Base-by-base conservation (phyloP, 1,284 basidiomycete genomes). In the Apiotrichum veenhuisii region DNA sequence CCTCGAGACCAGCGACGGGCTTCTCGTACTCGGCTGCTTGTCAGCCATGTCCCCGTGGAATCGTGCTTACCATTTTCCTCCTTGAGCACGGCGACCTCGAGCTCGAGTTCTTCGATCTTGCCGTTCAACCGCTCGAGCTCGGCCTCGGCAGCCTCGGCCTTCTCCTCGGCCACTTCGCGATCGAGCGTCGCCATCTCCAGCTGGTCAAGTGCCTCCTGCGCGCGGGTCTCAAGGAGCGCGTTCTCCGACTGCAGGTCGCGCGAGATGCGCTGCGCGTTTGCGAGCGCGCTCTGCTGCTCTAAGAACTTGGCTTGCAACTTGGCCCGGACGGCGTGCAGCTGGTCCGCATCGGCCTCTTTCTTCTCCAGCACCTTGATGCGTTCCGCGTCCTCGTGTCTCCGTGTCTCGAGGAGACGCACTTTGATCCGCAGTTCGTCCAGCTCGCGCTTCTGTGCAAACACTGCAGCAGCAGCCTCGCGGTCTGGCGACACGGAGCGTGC, bases 151-250 rank as follows among this genome's bases (percentile, higher is more conserved):
- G 84, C 75, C 72, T 98, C 95, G 0, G 89, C 87, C 64, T 86
- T 85, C 74, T 98, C 95, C 73, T 98, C 96, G 0, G 95, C 95
- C 52, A 98, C 87, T 75, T 99, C 96, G 74, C 93, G 92, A 74
- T 99, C 96, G 62, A 99, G 78, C 80, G 91, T 91, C 3, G 86
- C 82, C 85, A 98, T 92, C 78, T 99, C 96, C 37, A 98, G 79
- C 72, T 93, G 89, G 64, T 97, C 94, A 54, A 88, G 84, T 2
- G 87, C 74, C 67, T 95, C 91, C 8, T 84, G 72, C 2, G 86
- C 79, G 40, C 85, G 80, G 18, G 74, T 77, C 61, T 89, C 86
- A n/a, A 87, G 77, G 23, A 83, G 80, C 2, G 81, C 78, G 34
- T 89, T 79, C 55, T 87, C 75, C 3, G 71, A 83, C 63, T 86